A percentile compares a stretch with the other conserved stretches of the same genome.
phyloP scores from a whole-genome alignment of 805 yeast genomes.

The Candida oleophila region DNA sequence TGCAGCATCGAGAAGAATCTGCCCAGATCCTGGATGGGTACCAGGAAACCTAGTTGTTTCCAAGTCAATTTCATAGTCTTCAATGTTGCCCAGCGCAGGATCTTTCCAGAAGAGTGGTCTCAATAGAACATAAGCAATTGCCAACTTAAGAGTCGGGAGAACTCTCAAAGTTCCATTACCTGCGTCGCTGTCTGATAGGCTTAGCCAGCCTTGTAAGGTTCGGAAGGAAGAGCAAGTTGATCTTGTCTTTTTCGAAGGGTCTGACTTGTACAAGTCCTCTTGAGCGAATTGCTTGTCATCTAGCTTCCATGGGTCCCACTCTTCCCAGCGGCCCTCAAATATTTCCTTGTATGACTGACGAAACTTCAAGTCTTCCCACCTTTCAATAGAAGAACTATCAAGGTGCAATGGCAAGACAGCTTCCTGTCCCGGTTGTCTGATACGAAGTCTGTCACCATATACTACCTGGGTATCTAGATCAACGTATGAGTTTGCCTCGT shows the following conservation, averaged over 20 bases:
- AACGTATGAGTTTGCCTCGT: constrained; percentile 19
- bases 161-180: constrained; percentile 41
- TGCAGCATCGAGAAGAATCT: constrained; percentile 25
- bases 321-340: constrained; percentile 39
- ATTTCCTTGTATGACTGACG: constrained; percentile 31
- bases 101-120: constrained; percentile 38
- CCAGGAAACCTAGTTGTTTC: constrained; percentile 37
- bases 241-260: constrained; percentile 5
- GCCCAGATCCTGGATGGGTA: constrained; percentile 33
- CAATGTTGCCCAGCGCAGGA: constrained; percentile 12
- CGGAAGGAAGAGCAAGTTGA: constrained; percentile 33
- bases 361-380: constrained; percentile 44
- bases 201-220: constrained; percentile 46
- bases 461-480: constrained; percentile 30
- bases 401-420: constrained; percentile 36
- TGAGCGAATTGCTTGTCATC: constrained; percentile 31
- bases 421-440: constrained; percentile 37
- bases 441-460: constrained; percentile 44
- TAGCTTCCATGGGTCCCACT: constrained; percentile 36
- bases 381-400: constrained; percentile 43
- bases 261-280: constrained; percentile 25
- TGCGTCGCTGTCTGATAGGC: constrained; percentile 31
- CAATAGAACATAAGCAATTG: constrained; percentile 38
- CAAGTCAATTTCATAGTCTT: constrained; percentile 28
- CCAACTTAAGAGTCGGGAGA: constrained; percentile 34